Evolutionary conservation across 805 yeast genomes (phyloP).

Genomic region (Kuraishia cidri): DNA sequence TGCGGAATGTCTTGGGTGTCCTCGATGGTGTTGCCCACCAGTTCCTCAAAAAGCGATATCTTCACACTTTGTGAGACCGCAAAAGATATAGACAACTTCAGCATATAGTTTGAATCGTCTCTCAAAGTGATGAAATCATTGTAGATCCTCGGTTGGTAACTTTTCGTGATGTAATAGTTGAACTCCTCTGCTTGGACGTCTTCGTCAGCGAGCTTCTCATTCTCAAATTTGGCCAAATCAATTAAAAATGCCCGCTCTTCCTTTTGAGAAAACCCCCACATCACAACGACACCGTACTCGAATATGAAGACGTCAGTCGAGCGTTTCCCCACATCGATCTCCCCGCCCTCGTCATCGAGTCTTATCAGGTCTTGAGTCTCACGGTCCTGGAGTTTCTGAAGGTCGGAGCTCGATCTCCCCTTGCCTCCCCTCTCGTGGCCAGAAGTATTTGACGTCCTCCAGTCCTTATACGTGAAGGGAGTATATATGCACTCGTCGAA

Average conservation of each 20-base stretch:
- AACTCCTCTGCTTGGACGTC: conserved; percentile 94
- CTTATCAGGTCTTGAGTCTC: conserved; percentile 39
- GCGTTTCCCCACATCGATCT: conserved; percentile 75
- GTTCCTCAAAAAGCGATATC: conserved; percentile 89
- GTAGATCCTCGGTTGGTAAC: conserved; percentile 92
- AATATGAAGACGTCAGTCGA: conserved; percentile 78
- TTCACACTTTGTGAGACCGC: conserved; percentile 95
- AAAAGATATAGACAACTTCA: conserved; percentile 87
- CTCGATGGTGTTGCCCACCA: conserved; percentile 93
- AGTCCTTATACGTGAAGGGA: conserved; percentile 76
- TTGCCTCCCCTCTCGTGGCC: conserved; percentile 12
- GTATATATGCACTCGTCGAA: conserved; percentile 95
- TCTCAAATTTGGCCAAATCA: conserved; percentile 86
- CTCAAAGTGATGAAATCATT: conserved; percentile 91
- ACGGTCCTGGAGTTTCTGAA: conserved; percentile 10
- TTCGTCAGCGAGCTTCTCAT: conserved; percentile 82
- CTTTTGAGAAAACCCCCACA: conserved; percentile 88
- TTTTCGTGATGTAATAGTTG: conserved; percentile 87
- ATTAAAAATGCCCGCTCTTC: conserved; percentile 78
- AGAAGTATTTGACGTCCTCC: conserved; percentile 59
- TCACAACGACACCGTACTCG: conserved; percentile 93
- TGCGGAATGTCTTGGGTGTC: conserved; percentile 97
- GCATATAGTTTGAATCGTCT: conserved; percentile 86
- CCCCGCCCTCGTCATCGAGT: conserved; percentile 92
- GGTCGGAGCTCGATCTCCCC: conserved; percentile 7